phyloP scores from a whole-genome alignment of 2,329 filamentous ascomycete species.

The Diaporthe caulivora region DNA sequence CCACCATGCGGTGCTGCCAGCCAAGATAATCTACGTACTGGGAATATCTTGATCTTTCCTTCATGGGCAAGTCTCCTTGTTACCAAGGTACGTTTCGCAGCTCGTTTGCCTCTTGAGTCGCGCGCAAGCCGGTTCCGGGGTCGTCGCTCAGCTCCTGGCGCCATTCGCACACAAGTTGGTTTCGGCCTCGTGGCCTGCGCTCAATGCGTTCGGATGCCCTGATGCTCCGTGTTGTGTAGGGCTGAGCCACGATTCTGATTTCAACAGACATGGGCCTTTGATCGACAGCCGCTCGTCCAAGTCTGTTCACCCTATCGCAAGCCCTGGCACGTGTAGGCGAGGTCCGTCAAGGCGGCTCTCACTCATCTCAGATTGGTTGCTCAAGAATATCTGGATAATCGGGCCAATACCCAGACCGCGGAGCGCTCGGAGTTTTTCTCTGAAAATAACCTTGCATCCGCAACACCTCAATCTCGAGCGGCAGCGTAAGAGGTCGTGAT shows the following conservation, averaged over 20 bases:
- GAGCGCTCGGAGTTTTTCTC: neutral
- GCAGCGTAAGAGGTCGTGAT: neutral
- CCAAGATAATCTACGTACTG: slow-evolving; percentile 11
- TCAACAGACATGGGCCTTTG: slow-evolving; percentile 6
- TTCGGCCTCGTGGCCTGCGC: neutral
- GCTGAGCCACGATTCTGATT: slow-evolving; percentile 19
- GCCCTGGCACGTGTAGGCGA: slow-evolving; percentile 35
- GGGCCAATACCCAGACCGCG: neutral
- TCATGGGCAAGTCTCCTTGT: neutral
- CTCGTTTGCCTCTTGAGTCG: neutral
- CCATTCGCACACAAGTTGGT: neutral
- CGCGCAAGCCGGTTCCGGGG: neutral
- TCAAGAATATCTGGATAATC: slow-evolving; percentile 9
- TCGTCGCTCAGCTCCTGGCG: neutral
- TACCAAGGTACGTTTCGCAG: neutral
- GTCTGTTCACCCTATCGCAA: slow-evolving; percentile 11
- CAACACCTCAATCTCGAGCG: slow-evolving; percentile 11
- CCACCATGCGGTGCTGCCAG: slow-evolving; percentile 18
- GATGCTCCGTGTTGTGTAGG: slow-evolving; percentile 8
- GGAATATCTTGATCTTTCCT: neutral
- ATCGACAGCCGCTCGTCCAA: slow-evolving; percentile 29
- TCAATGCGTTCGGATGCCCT: slow-evolving; percentile 11
- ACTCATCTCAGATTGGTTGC: neutral
- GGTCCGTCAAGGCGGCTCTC: slow-evolving; percentile 28
- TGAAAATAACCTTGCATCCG: slow-evolving; percentile 5